A percentile compares a stretch with the other conserved stretches of the same genome.
Conservation (phyloP, 2,329 filamentous ascomycete species). For the Fusarium sp. region DNA sequence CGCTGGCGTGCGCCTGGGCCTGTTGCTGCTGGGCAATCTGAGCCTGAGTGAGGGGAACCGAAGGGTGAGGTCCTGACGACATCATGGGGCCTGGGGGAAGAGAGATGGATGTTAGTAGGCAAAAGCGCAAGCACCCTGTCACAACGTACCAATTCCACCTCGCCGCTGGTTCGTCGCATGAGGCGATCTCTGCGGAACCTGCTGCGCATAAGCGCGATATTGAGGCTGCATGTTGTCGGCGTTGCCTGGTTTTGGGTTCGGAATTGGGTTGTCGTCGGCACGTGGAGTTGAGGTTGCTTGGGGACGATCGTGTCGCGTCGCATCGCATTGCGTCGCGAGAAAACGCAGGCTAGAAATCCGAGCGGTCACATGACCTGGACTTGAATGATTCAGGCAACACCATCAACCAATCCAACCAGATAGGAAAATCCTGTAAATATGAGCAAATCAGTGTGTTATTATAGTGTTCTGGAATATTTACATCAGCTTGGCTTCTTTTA, state of each 20-base stretch:
- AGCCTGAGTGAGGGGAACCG: constrained; percentile 64
- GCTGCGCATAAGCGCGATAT: constrained; percentile 65
- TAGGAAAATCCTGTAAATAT: not conserved
- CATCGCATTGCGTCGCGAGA: constrained; percentile 36
- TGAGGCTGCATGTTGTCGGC: constrained; percentile 62
- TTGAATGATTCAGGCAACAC: not conserved
- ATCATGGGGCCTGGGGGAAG: constrained; percentile 64
- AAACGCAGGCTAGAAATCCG: constrained; percentile 23
- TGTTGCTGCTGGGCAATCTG: constrained; percentile 66
- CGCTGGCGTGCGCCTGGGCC: constrained; percentile 65
- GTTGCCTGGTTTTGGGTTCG: constrained; percentile 15
- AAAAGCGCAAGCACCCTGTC: not conserved
- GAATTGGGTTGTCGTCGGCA: constrained; percentile 20
- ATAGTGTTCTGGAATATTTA: not conserved
- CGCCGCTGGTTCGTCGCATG: constrained; percentile 62
- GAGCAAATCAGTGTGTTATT: not conserved
- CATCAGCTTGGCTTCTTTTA: not conserved
- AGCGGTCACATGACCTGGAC: constrained; percentile 36
- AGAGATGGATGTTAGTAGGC: constrained; percentile 21
- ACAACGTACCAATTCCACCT: constrained; percentile 64
- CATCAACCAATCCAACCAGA: not conserved
- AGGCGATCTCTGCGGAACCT: constrained; percentile 62
- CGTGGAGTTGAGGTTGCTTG: constrained; percentile 24
- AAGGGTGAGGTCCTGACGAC: constrained; percentile 64
- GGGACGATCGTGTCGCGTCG: constrained; percentile 43